A percentile compares a stretch with the other conserved stretches of the same genome.
Conservation (phyloP, 225 moss, liverwort and hornwort species). For the Rhytidiadelphus loreus region DNA sequence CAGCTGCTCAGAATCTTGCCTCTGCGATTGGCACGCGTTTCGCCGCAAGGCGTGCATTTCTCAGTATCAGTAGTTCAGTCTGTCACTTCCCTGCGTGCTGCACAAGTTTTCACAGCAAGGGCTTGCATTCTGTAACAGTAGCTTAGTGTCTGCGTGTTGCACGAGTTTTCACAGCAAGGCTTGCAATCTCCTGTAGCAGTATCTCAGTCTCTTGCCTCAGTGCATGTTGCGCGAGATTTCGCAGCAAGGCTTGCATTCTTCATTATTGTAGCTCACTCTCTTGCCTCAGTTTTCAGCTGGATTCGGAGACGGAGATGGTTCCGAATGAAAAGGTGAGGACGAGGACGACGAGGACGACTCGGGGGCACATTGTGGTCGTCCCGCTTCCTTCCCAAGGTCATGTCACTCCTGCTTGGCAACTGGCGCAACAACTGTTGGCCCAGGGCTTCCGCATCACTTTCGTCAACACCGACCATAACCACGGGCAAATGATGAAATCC, state of each 20-base stretch:
- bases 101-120: too few relatives aligned
- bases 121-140: too few relatives aligned
- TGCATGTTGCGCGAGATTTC: neutral
- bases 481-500: neutral
- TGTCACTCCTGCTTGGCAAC: neutral
- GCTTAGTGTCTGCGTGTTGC: too few relatives aligned
- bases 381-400: slow-evolving; percentile 13
- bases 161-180: neutral
- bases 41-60: neutral
- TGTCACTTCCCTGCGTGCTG: too few relatives aligned
- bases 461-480: slow-evolving; percentile 8
- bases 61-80: neutral
- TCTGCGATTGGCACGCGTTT: neutral
- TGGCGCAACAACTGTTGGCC: slow-evolving; percentile 6
- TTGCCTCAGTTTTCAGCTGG: neutral
- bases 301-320: neutral
- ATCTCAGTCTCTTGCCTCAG: neutral
- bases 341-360: too few relatives aligned
- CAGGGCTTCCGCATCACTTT: slow-evolving; percentile 17
- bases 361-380: slow-evolving; percentile 17
- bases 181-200: neutral
- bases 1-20: neutral
- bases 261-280: neutral
- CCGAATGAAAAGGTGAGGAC: neutral
- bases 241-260: neutral